These are phyloP conservation scores for Dioscorea dumetorum DNA, from an alignment of 106 monocot genomes.

Conservation along the genomic window DNA sequence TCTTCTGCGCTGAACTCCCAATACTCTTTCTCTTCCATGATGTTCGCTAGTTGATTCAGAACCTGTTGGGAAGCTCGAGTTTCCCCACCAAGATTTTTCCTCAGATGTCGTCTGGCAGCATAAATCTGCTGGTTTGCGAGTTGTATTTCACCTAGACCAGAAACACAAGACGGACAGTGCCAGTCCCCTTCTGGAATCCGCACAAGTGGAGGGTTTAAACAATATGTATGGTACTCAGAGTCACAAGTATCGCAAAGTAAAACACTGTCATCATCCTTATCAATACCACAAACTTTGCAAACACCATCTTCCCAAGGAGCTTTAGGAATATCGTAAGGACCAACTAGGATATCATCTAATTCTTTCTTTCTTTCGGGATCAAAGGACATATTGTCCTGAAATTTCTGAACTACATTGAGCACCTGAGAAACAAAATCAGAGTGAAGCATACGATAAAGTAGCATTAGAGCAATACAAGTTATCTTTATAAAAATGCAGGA, in stretches of 20 bases:
- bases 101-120: slow-evolving; percentile 18
- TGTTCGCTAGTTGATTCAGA: slow-evolving; percentile 38
- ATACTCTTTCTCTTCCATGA: slow-evolving; percentile 83
- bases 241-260: slow-evolving; percentile 96
- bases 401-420: slow-evolving; percentile 35
- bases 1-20: slow-evolving; percentile 78
- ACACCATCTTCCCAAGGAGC: slow-evolving; percentile 99
- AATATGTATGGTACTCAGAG: slow-evolving; percentile 97
- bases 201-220: slow-evolving; percentile 78
- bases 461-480: too few species aligned
- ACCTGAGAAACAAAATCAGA: slow-evolving; percentile 39
- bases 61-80: slow-evolving; percentile 32
- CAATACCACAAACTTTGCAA: slow-evolving; percentile 98
- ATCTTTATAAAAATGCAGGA: too few species aligned
- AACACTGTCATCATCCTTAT: slow-evolving; percentile 94
- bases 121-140: slow-evolving; percentile 14
- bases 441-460: too few species aligned
- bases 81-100: slow-evolving; percentile 37
- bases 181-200: slow-evolving; percentile 92
- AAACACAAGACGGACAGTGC: slow-evolving; percentile 90
- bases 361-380: slow-evolving; percentile 34
- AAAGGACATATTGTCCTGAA: slow-evolving; percentile 16
- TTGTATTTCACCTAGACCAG: slow-evolving; percentile 26
- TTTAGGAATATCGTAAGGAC: slow-evolving; percentile 60
- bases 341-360: slow-evolving; percentile 30